Base-by-base conservation (phyloP, 331 rosid species). In the Pyrus hybrid region DNA sequence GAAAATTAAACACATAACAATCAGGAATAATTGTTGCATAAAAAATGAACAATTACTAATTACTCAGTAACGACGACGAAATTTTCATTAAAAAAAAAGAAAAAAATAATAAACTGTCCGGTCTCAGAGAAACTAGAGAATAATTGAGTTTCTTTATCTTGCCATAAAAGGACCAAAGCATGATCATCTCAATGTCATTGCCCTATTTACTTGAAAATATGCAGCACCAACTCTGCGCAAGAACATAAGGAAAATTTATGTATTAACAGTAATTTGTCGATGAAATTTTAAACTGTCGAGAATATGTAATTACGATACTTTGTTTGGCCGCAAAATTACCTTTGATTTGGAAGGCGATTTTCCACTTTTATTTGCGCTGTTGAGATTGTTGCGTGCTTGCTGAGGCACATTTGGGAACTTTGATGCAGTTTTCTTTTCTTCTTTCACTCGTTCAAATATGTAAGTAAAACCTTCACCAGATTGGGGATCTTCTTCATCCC, bases 141-240 rank as follows among this genome's bases (percentile, higher is more conserved):
- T 35, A 35, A 35, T 2, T 35, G 41, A 35, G 41, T 35, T 35
- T 35, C 41, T 35, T 35, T 8, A 2, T 35, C 41, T 35, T 35
- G 43, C 43, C 12, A 35, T 9, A 9, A 35, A 35, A 35, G 43
- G 43, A 35, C 4, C 43, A 35, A 35, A 35, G 43, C 43, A 35
- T 8, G 43, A 35, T 35, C 43, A 35, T 35, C 43, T 35, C 43
- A 3, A 35, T 35, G 43, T 85, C 84, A 81, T 29, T 70, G 71
- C 70, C 77, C 43, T 35, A 35, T 9, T 8, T 35, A 35, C 43
- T 35, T 8, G 43, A 56, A 88, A 66, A 80, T 45, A 86, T 35
- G 70, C 93, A 90, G 82, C 96, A 87, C 64, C 91, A 90, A 20
- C 83, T 86, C 96, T 93, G 86, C 87, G 80, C 9, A 26, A 72